Evolutionary conservation across 2,329 filamentous ascomycete species (phyloP).

Genomic region (Fusarium musae): DNA sequence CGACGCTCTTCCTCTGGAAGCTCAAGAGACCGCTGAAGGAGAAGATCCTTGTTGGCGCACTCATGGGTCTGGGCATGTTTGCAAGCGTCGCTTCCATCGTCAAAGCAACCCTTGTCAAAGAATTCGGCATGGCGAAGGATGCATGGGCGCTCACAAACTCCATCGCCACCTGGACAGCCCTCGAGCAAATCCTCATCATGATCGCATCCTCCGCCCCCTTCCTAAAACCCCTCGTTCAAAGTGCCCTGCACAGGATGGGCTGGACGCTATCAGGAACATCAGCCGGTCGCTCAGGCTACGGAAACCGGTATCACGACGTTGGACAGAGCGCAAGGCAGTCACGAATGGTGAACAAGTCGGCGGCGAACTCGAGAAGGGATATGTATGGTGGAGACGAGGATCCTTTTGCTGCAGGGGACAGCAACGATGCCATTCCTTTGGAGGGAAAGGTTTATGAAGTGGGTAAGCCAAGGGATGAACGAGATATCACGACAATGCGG

Average conservation of each 20-base stretch:
- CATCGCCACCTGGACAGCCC: constrained; percentile 20
- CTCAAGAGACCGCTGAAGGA: constrained; percentile 4
- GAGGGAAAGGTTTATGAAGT: neutral
- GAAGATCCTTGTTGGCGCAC: constrained; percentile 9
- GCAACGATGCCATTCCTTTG: constrained; percentile 5
- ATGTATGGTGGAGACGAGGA: constrained; percentile 14
- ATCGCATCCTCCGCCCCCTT: constrained; percentile 21
- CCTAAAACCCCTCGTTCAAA: constrained; percentile 5
- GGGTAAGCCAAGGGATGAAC: neutral
- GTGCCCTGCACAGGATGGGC: neutral
- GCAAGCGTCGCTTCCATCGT: constrained; percentile 13
- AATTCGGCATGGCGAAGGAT: constrained; percentile 5
- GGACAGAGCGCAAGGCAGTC: neutral
- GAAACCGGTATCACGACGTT: neutral
- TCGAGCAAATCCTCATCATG: constrained; percentile 28
- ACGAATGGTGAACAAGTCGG: neutral
- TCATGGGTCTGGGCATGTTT: constrained; percentile 17
- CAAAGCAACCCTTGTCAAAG: constrained; percentile 20
- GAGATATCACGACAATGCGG: neutral
- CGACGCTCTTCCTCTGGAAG: constrained; percentile 10
- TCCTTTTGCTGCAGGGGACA: constrained; percentile 4
- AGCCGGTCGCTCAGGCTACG: constrained; percentile 3
- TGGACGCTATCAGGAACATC: constrained; percentile 17
- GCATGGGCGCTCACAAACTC: constrained; percentile 20
- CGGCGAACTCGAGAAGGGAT: neutral